These are phyloP conservation scores for Cladorrhinum sp. DNA, from an alignment of 2,329 filamentous ascomycete species.

Conservation along the genomic window DNA sequence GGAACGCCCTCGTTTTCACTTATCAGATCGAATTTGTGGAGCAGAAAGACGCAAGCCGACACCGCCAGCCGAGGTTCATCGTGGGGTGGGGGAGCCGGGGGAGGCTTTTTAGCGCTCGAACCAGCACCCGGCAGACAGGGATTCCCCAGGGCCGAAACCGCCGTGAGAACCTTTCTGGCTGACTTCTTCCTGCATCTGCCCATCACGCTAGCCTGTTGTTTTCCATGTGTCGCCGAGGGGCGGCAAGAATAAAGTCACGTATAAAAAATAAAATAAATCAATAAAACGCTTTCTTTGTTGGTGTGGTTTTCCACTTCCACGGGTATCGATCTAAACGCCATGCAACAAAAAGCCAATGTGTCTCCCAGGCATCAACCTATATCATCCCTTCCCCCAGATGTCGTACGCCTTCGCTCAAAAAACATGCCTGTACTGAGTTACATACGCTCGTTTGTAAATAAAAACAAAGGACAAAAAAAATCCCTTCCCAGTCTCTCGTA, in stretches of 20 bases:
- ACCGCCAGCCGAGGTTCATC: slow-evolving; percentile 23
- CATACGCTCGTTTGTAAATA: background rate
- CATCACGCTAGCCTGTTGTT: slow-evolving; percentile 16
- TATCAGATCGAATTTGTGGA: slow-evolving; percentile 13
- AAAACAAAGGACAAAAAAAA: background rate
- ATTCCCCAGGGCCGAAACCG: background rate
- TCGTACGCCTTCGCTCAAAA: background rate
- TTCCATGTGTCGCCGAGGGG: slow-evolving; percentile 10
- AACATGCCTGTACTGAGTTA: background rate
- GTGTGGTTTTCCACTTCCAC: background rate
- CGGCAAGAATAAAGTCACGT: too few species aligned
- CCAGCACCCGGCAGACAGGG: slow-evolving; percentile 7
- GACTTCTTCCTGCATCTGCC: background rate
- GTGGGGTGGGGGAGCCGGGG: slow-evolving; percentile 4
- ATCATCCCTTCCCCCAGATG: background rate
- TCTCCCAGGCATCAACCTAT: background rate
- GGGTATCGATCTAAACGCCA: background rate
- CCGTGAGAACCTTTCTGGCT: slow-evolving; percentile 4
- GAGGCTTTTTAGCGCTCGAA: background rate
- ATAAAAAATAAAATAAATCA: background rate
- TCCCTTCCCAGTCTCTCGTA: background rate
- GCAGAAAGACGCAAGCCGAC: slow-evolving; percentile 15
- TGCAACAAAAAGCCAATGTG: background rate
- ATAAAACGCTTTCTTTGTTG: background rate
- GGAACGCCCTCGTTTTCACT: background rate